These are phyloP conservation scores for Termitomyces sp. DNA, from an alignment of 768 basidiomycete genomes.

Conservation along the genomic window DNA sequence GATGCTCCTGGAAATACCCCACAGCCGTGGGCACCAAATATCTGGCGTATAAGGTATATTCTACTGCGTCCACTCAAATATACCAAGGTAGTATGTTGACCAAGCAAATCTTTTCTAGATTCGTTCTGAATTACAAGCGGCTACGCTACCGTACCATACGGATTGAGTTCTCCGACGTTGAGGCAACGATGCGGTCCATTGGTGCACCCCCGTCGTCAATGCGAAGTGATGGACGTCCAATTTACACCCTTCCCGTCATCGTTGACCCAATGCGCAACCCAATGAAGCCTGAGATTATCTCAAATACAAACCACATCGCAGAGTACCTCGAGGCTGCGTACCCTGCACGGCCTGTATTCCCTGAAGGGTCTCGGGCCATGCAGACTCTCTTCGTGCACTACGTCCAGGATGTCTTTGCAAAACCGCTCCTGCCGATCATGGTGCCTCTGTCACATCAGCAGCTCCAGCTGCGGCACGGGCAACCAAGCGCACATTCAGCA, in stretches of 20 bases:
- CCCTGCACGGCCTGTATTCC: constrained; percentile 68
- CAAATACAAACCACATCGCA: constrained; percentile 59
- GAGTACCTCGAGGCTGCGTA: constrained; percentile 70
- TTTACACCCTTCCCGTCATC: constrained; percentile 71
- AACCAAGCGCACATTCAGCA: constrained; percentile 28
- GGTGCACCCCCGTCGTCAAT: constrained; percentile 54
- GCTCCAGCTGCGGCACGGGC: constrained; percentile 53
- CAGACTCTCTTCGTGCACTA: constrained; percentile 70
- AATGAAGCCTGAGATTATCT: constrained; percentile 46
- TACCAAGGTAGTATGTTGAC: background rate
- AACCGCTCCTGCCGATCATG: constrained; percentile 68
- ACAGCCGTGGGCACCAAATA: constrained; percentile 75
- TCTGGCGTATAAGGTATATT: constrained; percentile 65
- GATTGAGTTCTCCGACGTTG: constrained; percentile 71
- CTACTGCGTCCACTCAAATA: background rate
- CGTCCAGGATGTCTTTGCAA: constrained; percentile 60
- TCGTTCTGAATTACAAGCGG: constrained; percentile 76
- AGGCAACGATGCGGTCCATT: constrained; percentile 52
- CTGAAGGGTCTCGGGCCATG: constrained; percentile 64
- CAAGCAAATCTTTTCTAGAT: constrained; percentile 30
- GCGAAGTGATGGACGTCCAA: constrained; percentile 52
- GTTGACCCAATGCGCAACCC: constrained; percentile 52
- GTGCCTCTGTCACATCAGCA: constrained; percentile 64
- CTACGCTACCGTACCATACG: constrained; percentile 67
- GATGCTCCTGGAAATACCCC: constrained; percentile 58